Evolutionary conservation across 345 rosid genomes (phyloP), one percentile per base, ranked within the genome.

Genomic region (Eucalyptus curtisii): DNA sequence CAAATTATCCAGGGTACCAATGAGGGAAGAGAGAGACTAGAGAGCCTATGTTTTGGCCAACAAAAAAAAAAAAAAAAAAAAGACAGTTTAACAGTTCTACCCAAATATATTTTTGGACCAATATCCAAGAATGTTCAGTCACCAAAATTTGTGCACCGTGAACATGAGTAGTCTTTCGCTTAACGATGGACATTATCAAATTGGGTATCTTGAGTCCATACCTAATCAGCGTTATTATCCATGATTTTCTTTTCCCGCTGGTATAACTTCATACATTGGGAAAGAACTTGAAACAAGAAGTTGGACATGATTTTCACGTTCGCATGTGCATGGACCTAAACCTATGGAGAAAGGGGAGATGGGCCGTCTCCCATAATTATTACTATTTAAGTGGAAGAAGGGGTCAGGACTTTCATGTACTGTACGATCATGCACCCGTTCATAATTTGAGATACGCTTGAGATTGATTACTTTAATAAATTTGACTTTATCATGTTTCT

Each of bases 31-130:
- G 68, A 61, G 15, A 59, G 68, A 61, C 8, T 13, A 27, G 68
- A 61, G 33, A 61, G 68, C 15, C 8, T 61, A 27, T 61, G 37
- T 64, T 64, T 64, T n/a, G 71, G 9, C 55, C 55, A 50, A 13
- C 3, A n/a, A 49, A 16, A 3, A 50, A 1, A 10, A 47, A 19
- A 10, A 25, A 11, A 50, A 50, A 15, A 3, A 50, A 0, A 7
- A 17, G 31, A 30, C 66, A 25, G 66, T 50, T 50, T 50, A 50
- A 50, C 2, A 52, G 17, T 52, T 52, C 55, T 52, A 52, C 10
- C 55, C 24, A 52, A 52, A 52, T 52, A 52, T 52, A 52, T 52
- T 27, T 59, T 59, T 25, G n/a, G 4, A 11, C 30, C 61, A 55
- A 55, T 55, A 55, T 25, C 66, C 66, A 59, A 59, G 27, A 59